A percentile compares a stretch with the other conserved stretches of the same genome.
Evolutionary conservation across 139 green algal genomes (phyloP).

Genomic region (Ettlia oleoabundans): DNA sequence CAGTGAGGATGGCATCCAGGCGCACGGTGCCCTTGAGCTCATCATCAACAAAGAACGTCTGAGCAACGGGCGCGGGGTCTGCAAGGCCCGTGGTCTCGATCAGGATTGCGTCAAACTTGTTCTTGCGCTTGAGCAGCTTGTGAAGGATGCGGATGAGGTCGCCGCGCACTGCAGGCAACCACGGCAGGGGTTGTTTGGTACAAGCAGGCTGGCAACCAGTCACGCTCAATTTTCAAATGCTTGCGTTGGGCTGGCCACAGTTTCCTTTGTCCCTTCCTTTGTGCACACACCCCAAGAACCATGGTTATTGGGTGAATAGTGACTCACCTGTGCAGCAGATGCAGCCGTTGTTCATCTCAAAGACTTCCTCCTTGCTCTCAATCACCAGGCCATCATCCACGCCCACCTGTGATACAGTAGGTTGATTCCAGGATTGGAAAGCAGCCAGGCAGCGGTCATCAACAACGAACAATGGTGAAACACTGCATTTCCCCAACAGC

Average conservation of each 20-base stretch:
- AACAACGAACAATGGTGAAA: too few species aligned
- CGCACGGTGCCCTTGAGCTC: conserved; percentile 23
- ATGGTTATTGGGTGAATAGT: not conserved
- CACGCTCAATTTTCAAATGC: too few species aligned
- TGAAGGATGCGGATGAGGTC: conserved; percentile 89
- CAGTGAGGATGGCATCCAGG: conserved; percentile 81
- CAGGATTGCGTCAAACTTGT: conserved; percentile 91
- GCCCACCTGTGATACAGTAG: conserved; percentile 58
- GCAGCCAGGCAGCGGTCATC: too few species aligned
- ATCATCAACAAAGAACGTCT: conserved; percentile 92
- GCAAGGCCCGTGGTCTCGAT: conserved; percentile 98
- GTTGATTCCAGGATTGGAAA: too few species aligned
- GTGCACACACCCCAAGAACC: too few species aligned
- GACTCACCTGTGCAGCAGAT: conserved; percentile 55
- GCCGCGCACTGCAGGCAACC: conserved; percentile 92
- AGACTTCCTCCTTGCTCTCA: conserved; percentile 78
- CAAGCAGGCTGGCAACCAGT: too few species aligned
- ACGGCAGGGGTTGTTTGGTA: not conserved
- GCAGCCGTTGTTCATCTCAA: conserved; percentile 57
- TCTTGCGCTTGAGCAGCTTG: conserved; percentile 72
- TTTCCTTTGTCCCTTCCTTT: too few species aligned
- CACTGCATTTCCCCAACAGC: too few species aligned
- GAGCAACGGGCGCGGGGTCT: conserved; percentile 86
- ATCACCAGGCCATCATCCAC: conserved; percentile 86
- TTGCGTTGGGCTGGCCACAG: too few species aligned